A percentile compares a stretch with the other conserved stretches of the same genome.
phyloP scores from a whole-genome alignment of 2,329 filamentous ascomycete genomes.

The Sporothrix globosa region DNA sequence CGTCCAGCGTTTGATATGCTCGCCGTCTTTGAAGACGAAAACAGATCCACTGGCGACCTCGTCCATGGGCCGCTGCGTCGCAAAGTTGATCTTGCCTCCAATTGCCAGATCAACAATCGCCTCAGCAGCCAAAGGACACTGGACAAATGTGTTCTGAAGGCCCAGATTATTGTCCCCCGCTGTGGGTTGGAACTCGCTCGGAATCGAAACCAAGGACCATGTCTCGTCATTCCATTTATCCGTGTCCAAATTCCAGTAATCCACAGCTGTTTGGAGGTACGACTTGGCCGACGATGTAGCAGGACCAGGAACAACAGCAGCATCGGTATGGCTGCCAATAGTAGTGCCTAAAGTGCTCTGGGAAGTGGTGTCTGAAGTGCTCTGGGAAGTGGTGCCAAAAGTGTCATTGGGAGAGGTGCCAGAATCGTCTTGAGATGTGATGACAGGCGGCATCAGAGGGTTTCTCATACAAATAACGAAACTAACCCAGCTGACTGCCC shows the following conservation, averaged over 20 bases:
- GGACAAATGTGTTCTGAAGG: not conserved
- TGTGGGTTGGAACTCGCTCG: not conserved
- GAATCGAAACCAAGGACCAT: not conserved
- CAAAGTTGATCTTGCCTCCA: not conserved
- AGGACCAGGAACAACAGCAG: too few species aligned
- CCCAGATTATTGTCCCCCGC: not conserved
- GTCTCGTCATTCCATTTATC: too few species aligned
- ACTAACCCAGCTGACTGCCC: too few species aligned
- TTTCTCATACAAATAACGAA: too few species aligned
- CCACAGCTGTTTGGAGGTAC: not conserved
- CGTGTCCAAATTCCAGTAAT: not conserved
- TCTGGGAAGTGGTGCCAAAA: too few species aligned
- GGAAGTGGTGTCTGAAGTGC: too few species aligned
- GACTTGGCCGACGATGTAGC: not conserved
- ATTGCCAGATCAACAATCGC: not conserved
- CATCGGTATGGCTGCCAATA: too few species aligned
- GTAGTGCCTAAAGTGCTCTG: too few species aligned
- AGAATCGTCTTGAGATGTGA: too few species aligned
- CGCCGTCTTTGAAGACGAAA: not conserved
- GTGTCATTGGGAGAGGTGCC: too few species aligned
- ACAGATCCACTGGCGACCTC: not conserved
- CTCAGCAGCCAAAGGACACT: not conserved
- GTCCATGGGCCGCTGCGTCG: too few species aligned
- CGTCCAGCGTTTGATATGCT: not conserved
- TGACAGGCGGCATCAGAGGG: too few species aligned